phyloP scores from a whole-genome alignment of 2,329 filamentous ascomycete genomes.

The Phoma sp. region DNA sequence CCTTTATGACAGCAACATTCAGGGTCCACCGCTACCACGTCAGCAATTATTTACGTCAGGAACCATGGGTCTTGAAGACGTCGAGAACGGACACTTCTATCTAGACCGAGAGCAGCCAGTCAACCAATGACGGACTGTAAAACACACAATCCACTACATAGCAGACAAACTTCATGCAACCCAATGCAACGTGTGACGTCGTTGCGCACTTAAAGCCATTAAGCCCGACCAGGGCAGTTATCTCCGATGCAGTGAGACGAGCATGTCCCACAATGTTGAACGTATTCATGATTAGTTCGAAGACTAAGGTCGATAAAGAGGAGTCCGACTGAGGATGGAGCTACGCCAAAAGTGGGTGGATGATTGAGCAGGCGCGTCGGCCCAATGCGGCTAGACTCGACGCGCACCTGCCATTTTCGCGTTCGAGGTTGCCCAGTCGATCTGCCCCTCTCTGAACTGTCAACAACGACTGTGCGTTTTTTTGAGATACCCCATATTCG shows the following conservation, averaged over 20 bases:
- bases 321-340: not conserved
- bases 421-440: constrained; percentile 13
- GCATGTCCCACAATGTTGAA: not conserved
- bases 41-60: constrained; percentile 8
- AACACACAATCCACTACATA: no score
- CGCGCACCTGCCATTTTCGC: constrained; percentile 13
- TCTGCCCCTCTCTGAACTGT: constrained; percentile 15
- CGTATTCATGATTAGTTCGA: not conserved
- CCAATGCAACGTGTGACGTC: constrained; percentile 1
- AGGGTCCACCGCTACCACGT: not conserved
- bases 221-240: not conserved
- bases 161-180: not conserved
- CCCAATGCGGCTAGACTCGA: constrained; percentile 3
- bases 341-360: constrained; percentile 8
- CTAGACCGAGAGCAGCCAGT: not conserved
- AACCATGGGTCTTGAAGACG: not conserved
- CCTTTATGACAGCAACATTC: constrained; percentile 3
- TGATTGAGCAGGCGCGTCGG: constrained; percentile 8
- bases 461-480: constrained; percentile 21
- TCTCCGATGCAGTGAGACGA: not conserved
- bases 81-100: not conserved
- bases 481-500: constrained; percentile 13
- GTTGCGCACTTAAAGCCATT: constrained; percentile 1
- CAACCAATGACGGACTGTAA: not conserved
- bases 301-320: no score